phyloP scores from a whole-genome alignment of 2,329 filamentous ascomycete genomes.

The Phyllosticta capitalensis region DNA sequence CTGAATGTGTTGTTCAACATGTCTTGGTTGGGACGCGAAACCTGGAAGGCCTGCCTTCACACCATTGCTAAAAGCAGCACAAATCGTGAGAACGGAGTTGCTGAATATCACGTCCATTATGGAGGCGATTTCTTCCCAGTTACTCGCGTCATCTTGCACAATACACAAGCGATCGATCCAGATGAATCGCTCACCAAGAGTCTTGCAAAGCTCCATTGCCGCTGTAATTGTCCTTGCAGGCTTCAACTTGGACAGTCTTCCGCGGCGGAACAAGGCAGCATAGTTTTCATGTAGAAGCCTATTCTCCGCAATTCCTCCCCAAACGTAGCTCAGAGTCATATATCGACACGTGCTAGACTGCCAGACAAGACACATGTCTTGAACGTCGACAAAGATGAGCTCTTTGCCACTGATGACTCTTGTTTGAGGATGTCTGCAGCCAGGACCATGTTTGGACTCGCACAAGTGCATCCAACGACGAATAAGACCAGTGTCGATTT shows the following conservation, averaged over 20 bases:
- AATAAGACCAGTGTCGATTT: not conserved
- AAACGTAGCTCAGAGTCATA: not conserved
- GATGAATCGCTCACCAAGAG: not conserved
- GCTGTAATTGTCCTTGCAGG: not conserved
- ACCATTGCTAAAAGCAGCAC: not conserved
- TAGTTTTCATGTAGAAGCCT: not conserved
- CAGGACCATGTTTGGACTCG: not conserved
- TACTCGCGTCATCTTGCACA: not conserved
- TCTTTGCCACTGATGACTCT: not conserved
- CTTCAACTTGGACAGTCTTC: no score
- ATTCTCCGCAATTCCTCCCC: not conserved
- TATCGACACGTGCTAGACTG: not conserved
- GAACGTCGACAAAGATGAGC: not conserved
- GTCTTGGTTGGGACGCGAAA: not conserved
- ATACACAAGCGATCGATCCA: not conserved
- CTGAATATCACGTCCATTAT: not conserved
- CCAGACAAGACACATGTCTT: not conserved
- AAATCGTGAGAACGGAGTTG: not conserved
- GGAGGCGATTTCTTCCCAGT: not conserved
- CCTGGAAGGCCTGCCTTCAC: not conserved
- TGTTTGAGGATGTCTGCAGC: not conserved
- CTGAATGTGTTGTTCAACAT: not conserved
- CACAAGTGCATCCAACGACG: not conserved
- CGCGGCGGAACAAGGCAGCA: no score
- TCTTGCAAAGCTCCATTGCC: not conserved